A percentile compares a stretch with the other conserved stretches of the same genome.
Evolutionary conservation across 345 rosid species (phyloP).

Genomic region (Salix dunnii): DNA sequence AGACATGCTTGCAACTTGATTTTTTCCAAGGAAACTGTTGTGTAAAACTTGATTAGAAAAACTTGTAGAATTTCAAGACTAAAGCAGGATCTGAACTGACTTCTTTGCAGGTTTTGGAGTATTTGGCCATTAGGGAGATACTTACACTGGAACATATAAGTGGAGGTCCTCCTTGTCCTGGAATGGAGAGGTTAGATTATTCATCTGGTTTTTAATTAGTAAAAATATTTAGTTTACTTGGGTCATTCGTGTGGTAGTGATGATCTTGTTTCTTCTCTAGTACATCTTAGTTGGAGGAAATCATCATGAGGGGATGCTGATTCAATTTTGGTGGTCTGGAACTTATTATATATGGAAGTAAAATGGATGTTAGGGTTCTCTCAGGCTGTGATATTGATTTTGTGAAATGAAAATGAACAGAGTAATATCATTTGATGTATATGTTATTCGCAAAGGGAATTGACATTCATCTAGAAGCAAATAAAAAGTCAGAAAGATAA

Average conservation of each 20-base stretch:
- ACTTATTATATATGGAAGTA: not conserved
- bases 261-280: not conserved
- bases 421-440: not conserved
- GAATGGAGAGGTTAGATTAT: slow-evolving; percentile 74
- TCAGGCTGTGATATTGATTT: not conserved
- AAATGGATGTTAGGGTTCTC: not conserved
- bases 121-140: slow-evolving; percentile 74
- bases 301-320: not conserved
- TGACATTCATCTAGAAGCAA: not conserved
- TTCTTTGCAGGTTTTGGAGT: slow-evolving; percentile 77
- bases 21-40: not conserved
- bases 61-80: not conserved
- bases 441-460: not conserved
- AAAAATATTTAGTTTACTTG: not conserved
- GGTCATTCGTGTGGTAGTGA: not conserved
- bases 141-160: slow-evolving; percentile 69
- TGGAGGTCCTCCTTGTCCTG: slow-evolving; percentile 83
- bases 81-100: not conserved
- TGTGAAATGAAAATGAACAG: not conserved
- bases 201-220: slow-evolving; percentile 11
- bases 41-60: not conserved
- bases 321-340: not conserved
- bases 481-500: not conserved
- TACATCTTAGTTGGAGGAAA: not conserved
- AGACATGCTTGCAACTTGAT: not conserved